Evolutionary conservation across 148 eudicot genomes (phyloP), one percentile per base, ranked within the genome.

Genomic region (Vaccinium myrtillus): DNA sequence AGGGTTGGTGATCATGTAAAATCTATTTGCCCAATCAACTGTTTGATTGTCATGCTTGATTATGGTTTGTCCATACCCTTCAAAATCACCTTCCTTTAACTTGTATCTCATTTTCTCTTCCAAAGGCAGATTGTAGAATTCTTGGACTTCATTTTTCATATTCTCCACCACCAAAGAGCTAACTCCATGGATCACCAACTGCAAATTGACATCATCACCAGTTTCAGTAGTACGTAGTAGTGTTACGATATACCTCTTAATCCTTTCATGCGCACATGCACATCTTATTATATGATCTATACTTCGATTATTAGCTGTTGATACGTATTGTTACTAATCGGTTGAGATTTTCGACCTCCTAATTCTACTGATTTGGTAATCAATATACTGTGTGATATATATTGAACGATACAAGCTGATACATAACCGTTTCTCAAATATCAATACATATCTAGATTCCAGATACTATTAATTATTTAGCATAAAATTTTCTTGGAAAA

Each of bases 1-100:
- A 6, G 92, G 90, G 30, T 75, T 82, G 61, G 84, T 85, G 50
- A 86, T 30, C 89, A 90, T 81, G 81, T 82, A 90, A 61, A 90
- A 77, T 58, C 56, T 86, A 67, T 86, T 85, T 21, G 70, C 82
- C 87, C 87, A 86, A 21, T 86, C 87, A 50, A 82, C 23, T 49
- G 77, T 86, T 46, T 86, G 84, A 51, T 77, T 25, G 25, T 82
- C 78, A 13, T 46, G 21, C 30, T 67, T 1, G 56, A 86, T 23
- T n/a, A 86, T 5, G 77, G 84, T 61, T 69, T 86, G 81, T 36
- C 87, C 87, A 82, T 63, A 86, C 8, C 87, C 87, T 82, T 86
- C 87, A 51, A 77, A 71, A 63, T 86, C 82, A 50, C 70, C 81
- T 49, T 74, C 30, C 13, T 54, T 49, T 15, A 43, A 10, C 25